These are phyloP conservation scores for Venturia nashicola DNA, from an alignment of 2,329 filamentous ascomycete genomes.

Conservation along the genomic window DNA sequence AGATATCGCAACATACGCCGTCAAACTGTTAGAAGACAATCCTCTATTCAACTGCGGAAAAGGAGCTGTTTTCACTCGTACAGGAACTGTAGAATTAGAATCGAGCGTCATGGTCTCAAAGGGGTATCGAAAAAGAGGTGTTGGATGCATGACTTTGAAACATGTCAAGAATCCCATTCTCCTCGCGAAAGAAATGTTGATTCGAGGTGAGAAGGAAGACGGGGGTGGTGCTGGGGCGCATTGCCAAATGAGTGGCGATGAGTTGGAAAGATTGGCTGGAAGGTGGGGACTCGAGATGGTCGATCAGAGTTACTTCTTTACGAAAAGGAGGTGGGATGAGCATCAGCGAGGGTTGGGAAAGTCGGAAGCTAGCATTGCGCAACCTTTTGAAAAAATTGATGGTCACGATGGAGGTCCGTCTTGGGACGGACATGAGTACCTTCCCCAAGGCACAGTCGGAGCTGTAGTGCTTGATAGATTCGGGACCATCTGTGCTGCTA, in stretches of 20 bases:
- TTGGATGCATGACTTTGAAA: constrained; percentile 61
- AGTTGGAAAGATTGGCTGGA: constrained; percentile 56
- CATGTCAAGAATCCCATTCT: constrained; percentile 70
- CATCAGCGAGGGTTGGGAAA: constrained; percentile 50
- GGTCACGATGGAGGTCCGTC: constrained; percentile 20
- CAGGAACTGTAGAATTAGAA: constrained; percentile 76
- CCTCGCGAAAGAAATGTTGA: constrained; percentile 58
- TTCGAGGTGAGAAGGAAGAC: constrained; percentile 52
- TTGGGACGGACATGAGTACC: constrained; percentile 52
- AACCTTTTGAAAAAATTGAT: not conserved
- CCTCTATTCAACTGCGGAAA: constrained; percentile 73
- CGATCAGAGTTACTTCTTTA: constrained; percentile 64
- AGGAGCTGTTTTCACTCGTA: constrained; percentile 76
- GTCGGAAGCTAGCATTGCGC: not conserved
- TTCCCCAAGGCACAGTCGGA: constrained; percentile 76
- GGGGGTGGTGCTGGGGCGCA: constrained; percentile 53
- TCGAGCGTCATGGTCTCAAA: constrained; percentile 73
- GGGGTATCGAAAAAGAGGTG: constrained; percentile 61
- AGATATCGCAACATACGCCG: constrained; percentile 63
- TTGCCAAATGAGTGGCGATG: constrained; percentile 52
- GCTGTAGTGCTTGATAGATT: constrained; percentile 69
- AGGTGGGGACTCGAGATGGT: constrained; percentile 61
- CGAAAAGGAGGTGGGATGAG: constrained; percentile 65
- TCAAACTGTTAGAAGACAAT: constrained; percentile 64
- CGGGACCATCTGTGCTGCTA: constrained; percentile 58